These are phyloP conservation scores for Mortierella antarctica DNA, from an alignment of 192 early-diverging fungal species.

Conservation along the genomic window DNA sequence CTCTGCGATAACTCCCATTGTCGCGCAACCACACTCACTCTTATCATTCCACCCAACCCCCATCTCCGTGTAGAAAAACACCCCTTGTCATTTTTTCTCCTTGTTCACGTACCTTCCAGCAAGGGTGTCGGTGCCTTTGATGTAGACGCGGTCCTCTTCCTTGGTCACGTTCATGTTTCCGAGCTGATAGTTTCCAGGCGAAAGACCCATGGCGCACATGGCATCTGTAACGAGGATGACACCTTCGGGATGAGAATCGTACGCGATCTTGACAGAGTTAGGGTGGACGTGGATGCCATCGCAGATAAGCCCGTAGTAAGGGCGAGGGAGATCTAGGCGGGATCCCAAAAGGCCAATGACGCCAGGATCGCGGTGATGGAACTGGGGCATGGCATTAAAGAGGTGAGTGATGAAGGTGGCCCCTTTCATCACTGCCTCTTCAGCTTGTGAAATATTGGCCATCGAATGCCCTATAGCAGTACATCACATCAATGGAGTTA, in stretches of 20 bases:
- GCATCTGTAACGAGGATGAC: conserved; percentile 87
- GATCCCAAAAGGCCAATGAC: conserved; percentile 80
- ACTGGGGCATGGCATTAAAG: conserved; percentile 89
- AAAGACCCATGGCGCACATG: conserved; percentile 78
- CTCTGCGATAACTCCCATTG: too few species aligned
- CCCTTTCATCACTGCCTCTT: conserved; percentile 66
- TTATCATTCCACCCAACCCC: neutral
- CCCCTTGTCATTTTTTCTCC: neutral
- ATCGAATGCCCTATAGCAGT: conserved; percentile 69
- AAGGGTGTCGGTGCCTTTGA: conserved; percentile 17
- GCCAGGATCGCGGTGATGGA: conserved; percentile 90
- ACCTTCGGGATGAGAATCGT: conserved; percentile 80
- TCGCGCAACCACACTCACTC: neutral
- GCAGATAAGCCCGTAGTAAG: conserved; percentile 87
- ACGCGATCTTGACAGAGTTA: conserved; percentile 83
- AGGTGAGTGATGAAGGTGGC: conserved; percentile 82
- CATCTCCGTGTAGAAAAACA: neutral
- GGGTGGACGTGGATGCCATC: conserved; percentile 87
- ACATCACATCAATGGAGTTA: neutral
- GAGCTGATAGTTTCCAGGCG: conserved; percentile 58
- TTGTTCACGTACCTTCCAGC: conserved; percentile 32
- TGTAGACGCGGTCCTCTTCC: conserved; percentile 28
- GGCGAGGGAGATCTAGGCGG: conserved; percentile 60
- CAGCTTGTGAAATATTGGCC: conserved; percentile 70
- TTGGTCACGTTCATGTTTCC: conserved; percentile 46